Evolutionary conservation across 495 filamentous ascomycete species (phyloP).

Genomic region (Hyaloscypha finlandica): DNA sequence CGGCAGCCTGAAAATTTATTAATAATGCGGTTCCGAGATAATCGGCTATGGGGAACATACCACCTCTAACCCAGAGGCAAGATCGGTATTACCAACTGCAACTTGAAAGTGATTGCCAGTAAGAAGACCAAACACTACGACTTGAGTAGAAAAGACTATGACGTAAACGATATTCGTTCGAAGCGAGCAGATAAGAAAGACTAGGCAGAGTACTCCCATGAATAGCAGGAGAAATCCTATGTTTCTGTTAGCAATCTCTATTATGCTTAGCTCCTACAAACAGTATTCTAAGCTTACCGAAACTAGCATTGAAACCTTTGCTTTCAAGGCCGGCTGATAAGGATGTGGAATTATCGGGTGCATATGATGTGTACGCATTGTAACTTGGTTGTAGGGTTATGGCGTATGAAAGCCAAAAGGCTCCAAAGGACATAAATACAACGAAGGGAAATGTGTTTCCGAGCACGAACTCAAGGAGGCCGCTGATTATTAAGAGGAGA

Average conservation of each 20-base stretch:
- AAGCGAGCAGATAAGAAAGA: constrained; percentile 67
- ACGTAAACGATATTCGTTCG: constrained; percentile 69
- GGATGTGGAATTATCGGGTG: constrained; percentile 2
- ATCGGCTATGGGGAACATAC: constrained; percentile 27
- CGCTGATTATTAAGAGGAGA: constrained; percentile 52
- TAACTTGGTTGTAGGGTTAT: constrained; percentile 56
- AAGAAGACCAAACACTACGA: constrained; percentile 54
- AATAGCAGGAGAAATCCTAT: constrained; percentile 49
- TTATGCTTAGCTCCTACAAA: no score
- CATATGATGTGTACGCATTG: constrained; percentile 41
- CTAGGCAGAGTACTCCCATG: constrained; percentile 60
- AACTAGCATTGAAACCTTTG: constrained; percentile 23
- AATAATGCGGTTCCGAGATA: no score
- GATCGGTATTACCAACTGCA: constrained; percentile 38
- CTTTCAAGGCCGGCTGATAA: neutral
- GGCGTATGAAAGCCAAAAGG: constrained; percentile 57
- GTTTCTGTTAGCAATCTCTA: no score
- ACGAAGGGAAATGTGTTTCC: constrained; percentile 36
- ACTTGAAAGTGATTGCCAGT: constrained; percentile 52
- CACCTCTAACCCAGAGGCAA: constrained; percentile 1
- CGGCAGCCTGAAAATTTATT: constrained; percentile 38
- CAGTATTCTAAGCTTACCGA: constrained; percentile 24
- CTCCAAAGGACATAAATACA: constrained; percentile 47
- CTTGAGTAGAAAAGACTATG: constrained; percentile 61
- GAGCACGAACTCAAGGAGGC: neutral